These are phyloP conservation scores for Fragaria nilgerrensis DNA, from an alignment of 306 rosid genomes.

Conservation along the genomic window DNA sequence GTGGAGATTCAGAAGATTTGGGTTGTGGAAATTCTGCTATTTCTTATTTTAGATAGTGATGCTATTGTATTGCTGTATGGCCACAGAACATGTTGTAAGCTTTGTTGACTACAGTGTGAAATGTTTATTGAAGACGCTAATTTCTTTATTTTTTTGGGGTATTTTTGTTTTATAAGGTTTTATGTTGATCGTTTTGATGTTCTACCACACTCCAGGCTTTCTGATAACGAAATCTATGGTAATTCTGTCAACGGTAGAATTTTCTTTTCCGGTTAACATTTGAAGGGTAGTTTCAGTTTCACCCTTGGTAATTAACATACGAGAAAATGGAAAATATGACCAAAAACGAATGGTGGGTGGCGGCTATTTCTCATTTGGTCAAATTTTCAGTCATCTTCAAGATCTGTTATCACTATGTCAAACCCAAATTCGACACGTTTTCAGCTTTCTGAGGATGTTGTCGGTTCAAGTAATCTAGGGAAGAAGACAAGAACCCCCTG, in stretches of 20 bases:
- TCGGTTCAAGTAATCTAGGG: slow-evolving; percentile 4
- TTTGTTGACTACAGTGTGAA: slow-evolving; percentile 44
- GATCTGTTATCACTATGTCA: neutral
- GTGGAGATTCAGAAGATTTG: slow-evolving; percentile 22
- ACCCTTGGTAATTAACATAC: neutral
- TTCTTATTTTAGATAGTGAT: slow-evolving; percentile 27
- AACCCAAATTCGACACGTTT: neutral
- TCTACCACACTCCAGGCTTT: neutral
- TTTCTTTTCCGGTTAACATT: too few species aligned
- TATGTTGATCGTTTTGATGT: slow-evolving; percentile 9
- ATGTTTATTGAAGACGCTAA: slow-evolving; percentile 37
- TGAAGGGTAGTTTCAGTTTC: neutral
- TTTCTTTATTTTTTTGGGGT: slow-evolving; percentile 4
- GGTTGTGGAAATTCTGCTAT: slow-evolving; percentile 25
- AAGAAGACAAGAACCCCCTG: neutral
- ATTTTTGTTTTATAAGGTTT: slow-evolving; percentile 12
- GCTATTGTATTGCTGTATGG: slow-evolving; percentile 56
- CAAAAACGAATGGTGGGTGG: neutral
- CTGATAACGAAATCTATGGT: neutral
- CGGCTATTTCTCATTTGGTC: neutral
- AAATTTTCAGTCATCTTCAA: neutral
- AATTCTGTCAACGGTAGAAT: neutral
- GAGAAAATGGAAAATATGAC: neutral
- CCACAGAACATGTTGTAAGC: slow-evolving; percentile 39
- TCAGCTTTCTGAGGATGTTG: neutral